Percentiles rank a stretch among this genome's conserved stretches.
phyloP scores from a whole-genome alignment of 345 rosid species.

The Cardamine resedifolia region DNA sequence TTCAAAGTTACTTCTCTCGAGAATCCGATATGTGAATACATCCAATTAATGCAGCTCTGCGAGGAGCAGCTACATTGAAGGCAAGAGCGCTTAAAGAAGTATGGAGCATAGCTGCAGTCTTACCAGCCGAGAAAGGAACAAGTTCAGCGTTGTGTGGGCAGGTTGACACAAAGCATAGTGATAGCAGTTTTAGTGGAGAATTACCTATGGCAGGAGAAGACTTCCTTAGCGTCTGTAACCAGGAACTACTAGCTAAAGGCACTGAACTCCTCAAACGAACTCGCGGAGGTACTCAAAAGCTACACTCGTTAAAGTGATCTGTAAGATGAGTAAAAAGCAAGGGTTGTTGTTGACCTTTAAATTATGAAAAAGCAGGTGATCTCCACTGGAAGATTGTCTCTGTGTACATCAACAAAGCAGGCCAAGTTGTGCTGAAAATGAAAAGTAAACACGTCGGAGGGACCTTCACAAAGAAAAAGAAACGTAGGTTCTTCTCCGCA shows the following conservation, averaged over 20 bases:
- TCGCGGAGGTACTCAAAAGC: conserved; percentile 58
- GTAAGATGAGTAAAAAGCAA: neutral
- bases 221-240: conserved; percentile 55
- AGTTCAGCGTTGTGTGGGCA: conserved; percentile 46
- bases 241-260: conserved; percentile 80
- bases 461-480: conserved; percentile 84
- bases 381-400: conserved; percentile 93
- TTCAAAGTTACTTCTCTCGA: neutral
- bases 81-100: conserved; percentile 88
- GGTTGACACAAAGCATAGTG: conserved; percentile 40
- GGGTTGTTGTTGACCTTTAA: conserved; percentile 11
- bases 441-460: conserved; percentile 85
- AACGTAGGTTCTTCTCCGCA: conserved; percentile 26
- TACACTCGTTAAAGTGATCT: neutral
- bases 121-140: conserved; percentile 65
- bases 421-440: conserved; percentile 86
- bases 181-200: conserved; percentile 55
- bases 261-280: conserved; percentile 90
- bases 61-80: conserved; percentile 92
- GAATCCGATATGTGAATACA: neutral
- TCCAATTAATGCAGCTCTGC: conserved; percentile 55
- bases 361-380: conserved; percentile 61
- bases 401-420: conserved; percentile 65
- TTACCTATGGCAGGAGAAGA: conserved; percentile 53
- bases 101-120: conserved; percentile 71